Evolutionary conservation across 371 early-diverging fungal species (phyloP).

Genomic region (Zychaea mexicana): DNA sequence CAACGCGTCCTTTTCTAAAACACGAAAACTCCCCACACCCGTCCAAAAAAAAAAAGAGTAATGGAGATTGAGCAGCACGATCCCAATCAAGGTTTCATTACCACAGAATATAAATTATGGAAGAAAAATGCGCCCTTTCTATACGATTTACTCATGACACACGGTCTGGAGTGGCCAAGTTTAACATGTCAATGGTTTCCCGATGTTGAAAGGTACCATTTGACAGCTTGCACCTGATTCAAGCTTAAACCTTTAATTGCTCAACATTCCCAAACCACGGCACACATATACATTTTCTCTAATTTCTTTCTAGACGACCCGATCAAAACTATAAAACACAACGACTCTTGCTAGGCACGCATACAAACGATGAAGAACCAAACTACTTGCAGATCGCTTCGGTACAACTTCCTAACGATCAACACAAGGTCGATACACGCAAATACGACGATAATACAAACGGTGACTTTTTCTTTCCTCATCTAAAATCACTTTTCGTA

Average conservation of each 20-base stretch:
- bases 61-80: background rate
- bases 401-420: conserved; percentile 84
- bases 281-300: background rate
- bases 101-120: conserved; percentile 89
- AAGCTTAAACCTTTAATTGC: too few species aligned
- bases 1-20: too few species aligned
- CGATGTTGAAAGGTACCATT: conserved; percentile 76
- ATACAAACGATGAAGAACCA: conserved; percentile 93
- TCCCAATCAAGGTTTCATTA: background rate
- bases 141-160: conserved; percentile 97
- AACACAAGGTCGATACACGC: conserved; percentile 60
- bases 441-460: conserved; percentile 71
- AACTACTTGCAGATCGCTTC: conserved; percentile 94
- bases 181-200: conserved; percentile 99
- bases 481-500: too few species aligned
- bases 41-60: background rate
- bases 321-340: conserved; percentile 48
- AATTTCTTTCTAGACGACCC: conserved; percentile 6
- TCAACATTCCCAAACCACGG: too few species aligned
- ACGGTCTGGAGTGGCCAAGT: conserved; percentile 98
- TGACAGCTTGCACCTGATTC: too few species aligned
- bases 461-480: conserved; percentile 46
- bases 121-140: conserved; percentile 98
- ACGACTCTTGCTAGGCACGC: conserved; percentile 91
- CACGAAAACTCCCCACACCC: background rate